These are phyloP conservation scores for Penicillium sp. DNA, from an alignment of 2,329 filamentous ascomycete species.

Conservation along the genomic window DNA sequence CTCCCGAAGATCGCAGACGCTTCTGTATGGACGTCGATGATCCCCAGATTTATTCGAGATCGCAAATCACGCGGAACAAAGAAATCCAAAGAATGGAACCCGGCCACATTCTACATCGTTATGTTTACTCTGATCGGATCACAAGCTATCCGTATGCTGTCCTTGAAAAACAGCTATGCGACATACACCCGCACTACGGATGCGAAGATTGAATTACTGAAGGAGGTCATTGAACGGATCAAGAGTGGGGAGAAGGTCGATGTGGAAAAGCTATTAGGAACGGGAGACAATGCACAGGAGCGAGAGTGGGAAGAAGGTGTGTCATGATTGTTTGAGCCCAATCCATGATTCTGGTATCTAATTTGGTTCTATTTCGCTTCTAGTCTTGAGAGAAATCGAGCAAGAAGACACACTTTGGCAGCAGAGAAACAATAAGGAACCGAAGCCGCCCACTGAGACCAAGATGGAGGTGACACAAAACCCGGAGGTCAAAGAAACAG, in stretches of 20 bases:
- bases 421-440: slow-evolving; percentile 10
- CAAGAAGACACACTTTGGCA: slow-evolving; percentile 42
- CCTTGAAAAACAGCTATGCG: slow-evolving; percentile 71
- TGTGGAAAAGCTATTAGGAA: slow-evolving; percentile 77
- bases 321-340: slow-evolving; percentile 23
- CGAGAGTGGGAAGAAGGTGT: slow-evolving; percentile 83
- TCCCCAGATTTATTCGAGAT: slow-evolving; percentile 59
- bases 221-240: slow-evolving; percentile 58
- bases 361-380: neutral
- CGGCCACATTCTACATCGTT: slow-evolving; percentile 76
- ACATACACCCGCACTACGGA: slow-evolving; percentile 75
- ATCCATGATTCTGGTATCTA: neutral
- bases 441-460: slow-evolving; percentile 6
- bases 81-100: slow-evolving; percentile 69
- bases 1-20: slow-evolving; percentile 51
- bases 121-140: slow-evolving; percentile 88
- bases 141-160: slow-evolving; percentile 91
- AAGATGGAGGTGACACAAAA: slow-evolving; percentile 8
- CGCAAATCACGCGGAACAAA: slow-evolving; percentile 29
- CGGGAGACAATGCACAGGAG: slow-evolving; percentile 72
- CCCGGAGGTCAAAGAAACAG: slow-evolving; percentile 17
- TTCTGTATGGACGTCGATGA: slow-evolving; percentile 67
- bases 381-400: slow-evolving; percentile 42
- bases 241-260: slow-evolving; percentile 65
- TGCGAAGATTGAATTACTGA: slow-evolving; percentile 71